phyloP scores from a whole-genome alignment of 2,329 filamentous ascomycete species.

The Orbilia ellipsospora region DNA sequence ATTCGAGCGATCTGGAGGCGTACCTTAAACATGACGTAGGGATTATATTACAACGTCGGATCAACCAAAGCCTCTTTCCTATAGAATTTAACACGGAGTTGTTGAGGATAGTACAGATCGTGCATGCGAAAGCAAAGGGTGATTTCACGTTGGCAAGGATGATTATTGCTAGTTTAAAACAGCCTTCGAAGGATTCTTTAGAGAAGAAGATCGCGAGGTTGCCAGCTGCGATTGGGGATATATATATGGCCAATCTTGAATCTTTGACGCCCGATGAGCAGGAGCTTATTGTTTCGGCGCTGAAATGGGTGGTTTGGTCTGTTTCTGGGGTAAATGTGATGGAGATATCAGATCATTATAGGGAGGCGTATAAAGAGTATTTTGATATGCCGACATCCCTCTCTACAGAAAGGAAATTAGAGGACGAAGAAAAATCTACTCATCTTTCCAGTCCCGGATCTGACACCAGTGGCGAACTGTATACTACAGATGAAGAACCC shows the following conservation, averaged over 20 bases:
- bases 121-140: constrained; percentile 38
- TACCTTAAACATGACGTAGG: constrained; percentile 24
- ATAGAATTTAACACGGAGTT: constrained; percentile 18
- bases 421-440: too few species aligned
- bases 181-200: constrained; percentile 34
- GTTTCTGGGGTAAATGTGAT: constrained; percentile 17
- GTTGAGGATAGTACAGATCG: constrained; percentile 26
- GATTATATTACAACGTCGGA: constrained; percentile 7
- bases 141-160: constrained; percentile 45
- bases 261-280: constrained; percentile 30
- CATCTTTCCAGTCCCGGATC: too few species aligned
- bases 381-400: not conserved
- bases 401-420: not conserved
- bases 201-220: constrained; percentile 26
- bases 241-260: constrained; percentile 34
- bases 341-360: constrained; percentile 37
- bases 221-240: constrained; percentile 41
- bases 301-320: constrained; percentile 47
- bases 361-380: constrained; percentile 26
- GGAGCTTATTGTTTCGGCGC: constrained; percentile 21
- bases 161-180: constrained; percentile 34
- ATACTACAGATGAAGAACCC: not conserved
- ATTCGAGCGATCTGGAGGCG: constrained; percentile 22
- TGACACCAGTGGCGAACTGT: too few species aligned
- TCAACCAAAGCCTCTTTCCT: constrained; percentile 4